These are phyloP conservation scores for Jackrogersella minutella DNA, from an alignment of 495 filamentous ascomycete genomes.

Conservation along the genomic window DNA sequence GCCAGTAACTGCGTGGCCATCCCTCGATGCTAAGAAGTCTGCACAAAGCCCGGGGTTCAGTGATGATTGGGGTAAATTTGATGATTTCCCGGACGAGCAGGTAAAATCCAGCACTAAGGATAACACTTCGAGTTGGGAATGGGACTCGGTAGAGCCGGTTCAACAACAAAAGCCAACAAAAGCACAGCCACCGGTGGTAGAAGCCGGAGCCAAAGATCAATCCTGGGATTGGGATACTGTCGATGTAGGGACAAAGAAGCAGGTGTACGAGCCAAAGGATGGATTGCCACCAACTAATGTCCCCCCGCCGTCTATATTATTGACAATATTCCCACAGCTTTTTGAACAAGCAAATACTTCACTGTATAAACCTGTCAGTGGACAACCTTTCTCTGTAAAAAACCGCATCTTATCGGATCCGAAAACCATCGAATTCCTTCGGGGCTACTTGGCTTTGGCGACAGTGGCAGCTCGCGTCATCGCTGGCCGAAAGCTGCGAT, in stretches of 20 bases:
- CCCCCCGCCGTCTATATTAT: slow-evolving; percentile 83
- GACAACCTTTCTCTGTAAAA: slow-evolving; percentile 60
- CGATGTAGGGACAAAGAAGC: slow-evolving; percentile 30
- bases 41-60: slow-evolving; percentile 46
- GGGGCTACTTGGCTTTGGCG: slow-evolving; percentile 62
- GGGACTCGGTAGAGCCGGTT: slow-evolving; percentile 47
- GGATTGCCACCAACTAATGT: slow-evolving; percentile 80
- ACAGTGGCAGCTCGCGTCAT: slow-evolving; percentile 80
- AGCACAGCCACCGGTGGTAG: background rate
- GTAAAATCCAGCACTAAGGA: slow-evolving; percentile 25
- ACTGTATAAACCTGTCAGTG: slow-evolving; percentile 64
- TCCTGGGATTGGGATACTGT: slow-evolving; percentile 45
- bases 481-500: slow-evolving; percentile 83
- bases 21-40: slow-evolving; percentile 27
- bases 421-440: slow-evolving; percentile 62
- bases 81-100: slow-evolving; percentile 51
- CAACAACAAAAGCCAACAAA: slow-evolving; percentile 31
- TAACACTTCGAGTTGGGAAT: slow-evolving; percentile 48
- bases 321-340: slow-evolving; percentile 74
- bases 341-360: slow-evolving; percentile 63
- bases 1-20: slow-evolving; percentile 59
- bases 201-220: slow-evolving; percentile 12
- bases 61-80: slow-evolving; percentile 69
- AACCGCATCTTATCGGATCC: slow-evolving; percentile 65
- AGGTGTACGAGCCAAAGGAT: slow-evolving; percentile 33